Percentiles rank a stretch among this genome's conserved stretches.
Evolutionary conservation across 2,329 filamentous ascomycete genomes (phyloP).

Genomic region (Dactylellina cionopaga): DNA sequence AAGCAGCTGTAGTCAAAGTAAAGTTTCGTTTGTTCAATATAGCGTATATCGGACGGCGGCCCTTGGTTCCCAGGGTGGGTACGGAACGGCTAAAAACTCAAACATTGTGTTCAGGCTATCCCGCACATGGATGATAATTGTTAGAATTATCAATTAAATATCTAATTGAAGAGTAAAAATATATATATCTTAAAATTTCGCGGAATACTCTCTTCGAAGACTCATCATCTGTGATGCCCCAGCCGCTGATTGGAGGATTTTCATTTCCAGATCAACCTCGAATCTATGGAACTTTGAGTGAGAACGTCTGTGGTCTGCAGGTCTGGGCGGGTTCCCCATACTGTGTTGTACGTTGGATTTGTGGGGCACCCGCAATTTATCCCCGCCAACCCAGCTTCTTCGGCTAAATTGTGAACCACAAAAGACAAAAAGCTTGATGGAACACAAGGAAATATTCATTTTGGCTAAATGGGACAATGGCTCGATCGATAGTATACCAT

Average conservation of each 20-base stretch:
- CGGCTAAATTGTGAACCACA: slow-evolving; percentile 13
- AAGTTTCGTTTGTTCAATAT: slow-evolving; percentile 10
- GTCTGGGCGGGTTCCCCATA: background rate
- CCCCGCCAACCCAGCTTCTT: slow-evolving; percentile 7
- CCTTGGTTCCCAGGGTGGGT: slow-evolving; percentile 22
- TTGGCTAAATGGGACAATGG: slow-evolving; percentile 6
- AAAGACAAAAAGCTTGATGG: slow-evolving; percentile 20
- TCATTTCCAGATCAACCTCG: slow-evolving; percentile 8
- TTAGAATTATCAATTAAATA: background rate
- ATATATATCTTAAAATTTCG: background rate
- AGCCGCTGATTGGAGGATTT: slow-evolving; percentile 35
- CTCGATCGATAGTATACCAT: slow-evolving; percentile 2
- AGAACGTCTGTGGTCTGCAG: too few species aligned
- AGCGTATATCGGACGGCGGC: slow-evolving; percentile 9
- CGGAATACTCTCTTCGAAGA: background rate
- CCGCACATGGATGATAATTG: background rate
- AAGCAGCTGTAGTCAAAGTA: slow-evolving; percentile 1
- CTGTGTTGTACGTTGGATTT: slow-evolving; percentile 23
- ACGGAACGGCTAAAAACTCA: slow-evolving; percentile 20
- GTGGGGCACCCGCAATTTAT: slow-evolving; percentile 18
- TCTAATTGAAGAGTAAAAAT: background rate
- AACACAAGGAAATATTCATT: background rate
- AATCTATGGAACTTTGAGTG: background rate
- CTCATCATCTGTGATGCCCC: background rate
- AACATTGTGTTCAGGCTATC: background rate